A percentile compares a stretch with the other conserved stretches of the same genome.
These are phyloP conservation scores for Suillus placidus DNA, from an alignment of 768 basidiomycete genomes.

Conservation along the genomic window DNA sequence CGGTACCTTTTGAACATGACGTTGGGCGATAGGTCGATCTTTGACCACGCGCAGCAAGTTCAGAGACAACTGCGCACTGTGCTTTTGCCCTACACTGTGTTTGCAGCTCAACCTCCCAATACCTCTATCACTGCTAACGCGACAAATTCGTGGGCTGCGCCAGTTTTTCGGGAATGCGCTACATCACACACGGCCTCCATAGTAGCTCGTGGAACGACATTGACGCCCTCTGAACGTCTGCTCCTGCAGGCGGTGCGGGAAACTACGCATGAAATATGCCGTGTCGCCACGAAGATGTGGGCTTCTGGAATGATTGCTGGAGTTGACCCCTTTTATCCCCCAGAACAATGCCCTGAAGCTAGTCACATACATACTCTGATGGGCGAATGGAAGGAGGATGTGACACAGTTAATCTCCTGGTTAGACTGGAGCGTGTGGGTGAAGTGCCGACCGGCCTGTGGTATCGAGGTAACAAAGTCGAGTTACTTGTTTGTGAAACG, in stretches of 20 bases:
- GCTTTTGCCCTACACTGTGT: constrained; percentile 15
- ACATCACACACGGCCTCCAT: constrained; percentile 14
- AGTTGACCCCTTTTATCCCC: constrained; percentile 5
- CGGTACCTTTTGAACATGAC: constrained; percentile 37
- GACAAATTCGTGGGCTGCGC: constrained; percentile 15
- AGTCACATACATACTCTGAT: constrained; percentile 6
- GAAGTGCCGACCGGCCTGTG: constrained; percentile 21
- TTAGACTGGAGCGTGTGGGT: constrained; percentile 27
- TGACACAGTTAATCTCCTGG: constrained; percentile 20
- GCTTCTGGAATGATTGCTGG: constrained; percentile 17
- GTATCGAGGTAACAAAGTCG: constrained; percentile 9
- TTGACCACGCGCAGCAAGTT: constrained; percentile 11
- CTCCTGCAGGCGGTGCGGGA: constrained; percentile 16
- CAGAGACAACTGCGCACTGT: constrained; percentile 25
- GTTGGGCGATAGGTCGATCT: constrained; percentile 12
- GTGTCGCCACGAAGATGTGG: constrained; percentile 23
- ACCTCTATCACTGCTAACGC: not conserved
- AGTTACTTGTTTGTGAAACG: not conserved
- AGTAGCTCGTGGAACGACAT: not conserved
- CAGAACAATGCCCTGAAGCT: constrained; percentile 2
- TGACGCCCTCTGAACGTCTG: constrained; percentile 17
- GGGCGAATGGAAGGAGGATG: constrained; percentile 14
- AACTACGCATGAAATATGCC: constrained; percentile 23
- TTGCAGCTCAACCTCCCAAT: constrained; percentile 3
- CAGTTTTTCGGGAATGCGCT: constrained; percentile 16